Conservation (phyloP, 108 stramenopile genomes). For the Craspedostauros australis region DNA sequence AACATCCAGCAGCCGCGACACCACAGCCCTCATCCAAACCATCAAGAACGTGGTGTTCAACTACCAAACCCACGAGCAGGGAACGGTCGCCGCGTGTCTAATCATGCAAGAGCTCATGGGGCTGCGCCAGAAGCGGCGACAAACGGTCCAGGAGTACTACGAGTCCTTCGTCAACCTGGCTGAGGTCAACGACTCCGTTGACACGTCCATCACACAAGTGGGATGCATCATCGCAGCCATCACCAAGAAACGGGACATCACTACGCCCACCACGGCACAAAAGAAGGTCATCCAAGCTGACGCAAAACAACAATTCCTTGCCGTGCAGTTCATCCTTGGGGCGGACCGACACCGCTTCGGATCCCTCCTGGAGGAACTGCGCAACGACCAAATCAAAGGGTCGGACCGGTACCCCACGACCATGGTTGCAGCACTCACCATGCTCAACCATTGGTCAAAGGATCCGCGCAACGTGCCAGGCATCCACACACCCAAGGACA, state of each 20-base stretch:
- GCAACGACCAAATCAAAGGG: background rate
- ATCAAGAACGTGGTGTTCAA: constrained; percentile 2
- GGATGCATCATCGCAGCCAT: too few species aligned
- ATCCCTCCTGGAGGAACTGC: constrained; percentile 14
- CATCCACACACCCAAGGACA: background rate
- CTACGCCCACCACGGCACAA: background rate
- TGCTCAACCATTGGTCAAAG: constrained; percentile 9
- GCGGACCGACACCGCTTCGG: background rate
- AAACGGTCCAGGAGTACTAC: background rate
- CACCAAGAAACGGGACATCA: too few species aligned
- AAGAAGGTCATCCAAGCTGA: background rate
- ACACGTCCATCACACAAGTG: background rate
- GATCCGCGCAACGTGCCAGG: constrained; percentile 1
- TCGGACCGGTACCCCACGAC: constrained; percentile 23
- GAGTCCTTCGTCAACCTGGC: background rate
- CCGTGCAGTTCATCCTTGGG: background rate
- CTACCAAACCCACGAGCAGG: constrained; percentile 7
- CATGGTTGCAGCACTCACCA: constrained; percentile 8
- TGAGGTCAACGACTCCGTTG: constrained; percentile 1
- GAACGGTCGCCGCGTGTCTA: constrained; percentile 2
- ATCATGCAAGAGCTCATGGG: constrained; percentile 2
- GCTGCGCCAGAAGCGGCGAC: background rate
- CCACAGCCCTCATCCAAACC: constrained; percentile 8
- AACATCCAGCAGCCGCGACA: background rate
- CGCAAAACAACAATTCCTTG: background rate